Evolutionary conservation across 805 yeast genomes (phyloP).

Genomic region (Sugiyamaella lignohabitans): DNA sequence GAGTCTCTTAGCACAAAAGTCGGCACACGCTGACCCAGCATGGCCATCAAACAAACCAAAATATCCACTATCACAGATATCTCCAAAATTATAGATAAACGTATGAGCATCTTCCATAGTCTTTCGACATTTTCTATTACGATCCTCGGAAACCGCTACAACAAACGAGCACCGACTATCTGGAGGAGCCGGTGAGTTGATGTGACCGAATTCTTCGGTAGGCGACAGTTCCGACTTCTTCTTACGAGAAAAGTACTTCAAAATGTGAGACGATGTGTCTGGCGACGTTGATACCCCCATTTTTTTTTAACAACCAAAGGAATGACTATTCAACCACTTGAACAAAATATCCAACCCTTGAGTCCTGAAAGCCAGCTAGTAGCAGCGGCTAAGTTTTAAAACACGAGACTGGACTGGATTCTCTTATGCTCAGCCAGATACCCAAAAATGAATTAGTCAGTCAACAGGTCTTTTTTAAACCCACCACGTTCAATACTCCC

Average conservation of each 20-base stretch:
- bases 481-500: no score
- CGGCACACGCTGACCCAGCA: constrained; percentile 88
- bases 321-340: no score
- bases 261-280: neutral
- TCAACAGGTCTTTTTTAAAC: no score
- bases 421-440: no score
- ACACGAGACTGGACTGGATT: no score
- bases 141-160: constrained; percentile 91
- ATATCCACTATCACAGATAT: constrained; percentile 75
- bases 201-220: no score
- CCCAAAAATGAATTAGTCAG: no score
- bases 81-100: constrained; percentile 88
- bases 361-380: no score
- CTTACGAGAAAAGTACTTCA: constrained; percentile 18
- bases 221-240: neutral
- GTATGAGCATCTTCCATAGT: constrained; percentile 97
- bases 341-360: no score
- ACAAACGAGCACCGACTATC: constrained; percentile 40
- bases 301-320: no score
- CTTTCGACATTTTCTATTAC: constrained; percentile 69
- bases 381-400: no score
- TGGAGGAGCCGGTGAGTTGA: neutral
- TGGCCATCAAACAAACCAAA: constrained; percentile 97
- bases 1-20: constrained; percentile 87
- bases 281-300: no score